These are phyloP conservation scores for Eragrostis nindensis DNA, from an alignment of 176 grass and related monocot genomes.

Conservation along the genomic window DNA sequence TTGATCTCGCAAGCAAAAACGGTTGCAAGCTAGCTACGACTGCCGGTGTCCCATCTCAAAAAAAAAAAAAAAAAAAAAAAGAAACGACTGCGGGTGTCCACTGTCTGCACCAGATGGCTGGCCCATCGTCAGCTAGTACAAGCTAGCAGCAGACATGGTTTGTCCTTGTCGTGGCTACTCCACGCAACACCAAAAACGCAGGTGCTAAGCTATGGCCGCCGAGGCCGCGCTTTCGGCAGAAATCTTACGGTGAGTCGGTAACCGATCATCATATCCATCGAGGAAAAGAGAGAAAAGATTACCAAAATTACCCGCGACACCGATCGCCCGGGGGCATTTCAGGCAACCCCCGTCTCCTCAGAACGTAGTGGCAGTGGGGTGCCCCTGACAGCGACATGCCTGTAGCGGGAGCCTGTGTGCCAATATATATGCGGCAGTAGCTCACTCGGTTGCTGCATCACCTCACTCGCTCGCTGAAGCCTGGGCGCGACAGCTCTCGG, in stretches of 20 bases:
- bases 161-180: conserved; percentile 60
- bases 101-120: background rate
- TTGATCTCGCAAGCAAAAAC: background rate
- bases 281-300: conserved; percentile 29
- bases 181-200: conserved; percentile 40
- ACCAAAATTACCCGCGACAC: conserved; percentile 43
- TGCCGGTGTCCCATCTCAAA: too few relatives aligned
- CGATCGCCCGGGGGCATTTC: conserved; percentile 39
- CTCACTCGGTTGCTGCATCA: conserved; percentile 34
- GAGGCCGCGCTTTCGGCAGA: conserved; percentile 62
- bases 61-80: too few relatives aligned
- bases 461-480: background rate
- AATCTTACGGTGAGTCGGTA: conserved; percentile 55
- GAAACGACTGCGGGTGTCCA: conserved; percentile 4
- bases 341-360: conserved; percentile 7
- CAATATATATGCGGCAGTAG: conserved; percentile 43
- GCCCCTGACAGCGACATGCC: conserved; percentile 48
- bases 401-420: conserved; percentile 12
- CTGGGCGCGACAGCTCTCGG: background rate
- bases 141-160: conserved; percentile 32
- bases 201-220: conserved; percentile 35
- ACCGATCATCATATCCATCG: conserved; percentile 49
- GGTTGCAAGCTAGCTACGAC: conserved; percentile 4
- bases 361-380: conserved; percentile 54
- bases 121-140: background rate